These are phyloP conservation scores for Rhodotorula glutinis DNA, from an alignment of 1,284 basidiomycete species.

Conservation along the genomic window DNA sequence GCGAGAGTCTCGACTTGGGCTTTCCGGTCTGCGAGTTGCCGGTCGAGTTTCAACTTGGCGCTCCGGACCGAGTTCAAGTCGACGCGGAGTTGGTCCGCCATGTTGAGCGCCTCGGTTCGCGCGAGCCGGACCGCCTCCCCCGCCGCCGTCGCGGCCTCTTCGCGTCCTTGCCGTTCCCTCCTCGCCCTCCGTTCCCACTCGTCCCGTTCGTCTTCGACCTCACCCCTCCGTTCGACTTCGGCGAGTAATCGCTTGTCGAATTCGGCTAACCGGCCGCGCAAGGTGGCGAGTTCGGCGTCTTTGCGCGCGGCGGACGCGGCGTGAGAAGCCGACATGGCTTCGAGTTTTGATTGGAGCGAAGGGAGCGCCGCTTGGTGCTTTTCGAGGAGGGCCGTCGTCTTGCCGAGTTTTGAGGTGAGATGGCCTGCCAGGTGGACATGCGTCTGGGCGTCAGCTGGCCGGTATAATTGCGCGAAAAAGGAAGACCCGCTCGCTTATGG, in stretches of 20 bases:
- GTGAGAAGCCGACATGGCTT: constrained; percentile 24
- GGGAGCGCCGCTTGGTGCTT: constrained; percentile 34
- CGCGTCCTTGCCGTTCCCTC: background rate
- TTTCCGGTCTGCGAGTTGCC: constrained; percentile 19
- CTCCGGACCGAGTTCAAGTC: constrained; percentile 1
- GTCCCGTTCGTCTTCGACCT: background rate
- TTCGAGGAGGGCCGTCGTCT: constrained; percentile 21
- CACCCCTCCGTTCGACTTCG: background rate
- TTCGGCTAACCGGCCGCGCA: background rate
- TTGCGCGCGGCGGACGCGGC: constrained; percentile 26
- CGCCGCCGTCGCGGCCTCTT: constrained; percentile 1
- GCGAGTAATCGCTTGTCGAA: background rate
- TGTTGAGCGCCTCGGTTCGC: background rate
- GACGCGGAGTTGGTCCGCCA: background rate
- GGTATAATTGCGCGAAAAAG: no score
- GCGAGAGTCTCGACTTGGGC: constrained; percentile 20
- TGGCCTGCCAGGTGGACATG: constrained; percentile 26
- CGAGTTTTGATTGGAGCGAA: constrained; percentile 29
- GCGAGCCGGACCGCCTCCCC: background rate
- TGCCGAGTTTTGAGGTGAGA: constrained; percentile 23
- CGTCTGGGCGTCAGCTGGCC: no score
- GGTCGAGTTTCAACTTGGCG: background rate
- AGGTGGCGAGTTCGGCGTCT: constrained; percentile 23
- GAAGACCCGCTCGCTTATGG: no score
- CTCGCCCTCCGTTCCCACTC: constrained; percentile 9